Evolutionary conservation across 2,329 filamentous ascomycete genomes (phyloP).

Genomic region (Fusarium sp.): DNA sequence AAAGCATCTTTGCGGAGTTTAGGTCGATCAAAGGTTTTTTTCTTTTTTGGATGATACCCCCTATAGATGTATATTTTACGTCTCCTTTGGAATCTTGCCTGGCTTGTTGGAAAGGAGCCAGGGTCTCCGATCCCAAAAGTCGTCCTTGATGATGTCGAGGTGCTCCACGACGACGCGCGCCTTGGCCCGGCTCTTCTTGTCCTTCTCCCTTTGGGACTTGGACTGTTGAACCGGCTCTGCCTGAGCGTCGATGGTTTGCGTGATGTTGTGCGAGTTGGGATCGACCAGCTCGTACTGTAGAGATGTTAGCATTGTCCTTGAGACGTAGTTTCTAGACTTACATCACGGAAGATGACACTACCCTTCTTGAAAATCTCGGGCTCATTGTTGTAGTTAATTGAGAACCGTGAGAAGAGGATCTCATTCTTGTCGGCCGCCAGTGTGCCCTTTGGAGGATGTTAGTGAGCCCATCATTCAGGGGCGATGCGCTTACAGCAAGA

Average conservation of each 20-base stretch:
- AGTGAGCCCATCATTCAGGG: conserved; percentile 10
- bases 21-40: conserved; percentile 24
- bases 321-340: conserved; percentile 52
- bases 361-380: conserved; percentile 93
- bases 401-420: conserved; percentile 88
- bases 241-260: conserved; percentile 60
- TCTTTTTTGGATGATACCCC: conserved; percentile 48
- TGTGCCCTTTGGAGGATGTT: conserved; percentile 71
- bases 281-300: conserved; percentile 78
- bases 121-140: conserved; percentile 89
- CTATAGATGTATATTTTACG: conserved; percentile 49
- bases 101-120: conserved; percentile 85
- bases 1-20: conserved; percentile 46
- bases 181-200: conserved; percentile 83
- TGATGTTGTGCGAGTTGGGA: conserved; percentile 60
- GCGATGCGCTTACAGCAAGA: conserved; percentile 70
- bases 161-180: conserved; percentile 86
- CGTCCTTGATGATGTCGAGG: conserved; percentile 93
- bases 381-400: conserved; percentile 98
- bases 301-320: conserved; percentile 38
- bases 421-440: conserved; percentile 93
- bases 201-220: conserved; percentile 85
- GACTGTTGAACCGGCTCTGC: conserved; percentile 71
- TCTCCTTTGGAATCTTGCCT: conserved; percentile 75
- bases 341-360: conserved; percentile 87